These are phyloP conservation scores for Chaetomiaceae sp. DNA, from an alignment of 2,329 filamentous ascomycete genomes.

Conservation along the genomic window DNA sequence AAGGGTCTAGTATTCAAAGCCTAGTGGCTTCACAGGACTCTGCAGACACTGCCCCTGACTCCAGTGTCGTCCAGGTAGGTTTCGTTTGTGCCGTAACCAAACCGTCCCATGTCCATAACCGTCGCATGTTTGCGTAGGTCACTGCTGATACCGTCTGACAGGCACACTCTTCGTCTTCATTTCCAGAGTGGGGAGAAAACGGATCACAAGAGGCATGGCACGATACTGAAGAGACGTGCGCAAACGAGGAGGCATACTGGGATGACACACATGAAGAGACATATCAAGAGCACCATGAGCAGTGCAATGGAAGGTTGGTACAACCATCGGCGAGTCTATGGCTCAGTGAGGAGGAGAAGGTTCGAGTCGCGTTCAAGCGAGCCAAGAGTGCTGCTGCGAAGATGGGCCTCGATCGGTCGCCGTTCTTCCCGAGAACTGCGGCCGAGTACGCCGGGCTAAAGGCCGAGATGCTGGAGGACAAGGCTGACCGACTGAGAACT, in stretches of 20 bases:
- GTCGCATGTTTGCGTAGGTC: not conserved
- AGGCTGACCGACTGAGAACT: not conserved
- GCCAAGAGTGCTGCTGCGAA: not conserved
- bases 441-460: slow-evolving; percentile 5
- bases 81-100: not conserved
- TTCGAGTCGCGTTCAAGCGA: not conserved
- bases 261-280: not conserved
- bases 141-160: not conserved
- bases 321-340: not conserved
- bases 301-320: not conserved
- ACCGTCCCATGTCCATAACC: not conserved
- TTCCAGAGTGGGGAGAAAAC: not conserved
- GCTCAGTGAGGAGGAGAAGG: not conserved
- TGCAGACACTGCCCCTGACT: too few species aligned
- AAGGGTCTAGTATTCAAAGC: too few species aligned
- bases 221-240: not conserved
- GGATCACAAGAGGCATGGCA: not conserved
- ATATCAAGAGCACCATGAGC: not conserved
- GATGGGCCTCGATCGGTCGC: slow-evolving; percentile 3
- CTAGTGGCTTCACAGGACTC: too few species aligned
- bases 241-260: not conserved
- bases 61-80: too few species aligned
- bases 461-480: not conserved
- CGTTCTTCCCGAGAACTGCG: slow-evolving; percentile 4
- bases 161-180: not conserved